Evolutionary conservation across 306 rosid genomes (phyloP).

Genomic region (Citrullus mucosospermus): DNA sequence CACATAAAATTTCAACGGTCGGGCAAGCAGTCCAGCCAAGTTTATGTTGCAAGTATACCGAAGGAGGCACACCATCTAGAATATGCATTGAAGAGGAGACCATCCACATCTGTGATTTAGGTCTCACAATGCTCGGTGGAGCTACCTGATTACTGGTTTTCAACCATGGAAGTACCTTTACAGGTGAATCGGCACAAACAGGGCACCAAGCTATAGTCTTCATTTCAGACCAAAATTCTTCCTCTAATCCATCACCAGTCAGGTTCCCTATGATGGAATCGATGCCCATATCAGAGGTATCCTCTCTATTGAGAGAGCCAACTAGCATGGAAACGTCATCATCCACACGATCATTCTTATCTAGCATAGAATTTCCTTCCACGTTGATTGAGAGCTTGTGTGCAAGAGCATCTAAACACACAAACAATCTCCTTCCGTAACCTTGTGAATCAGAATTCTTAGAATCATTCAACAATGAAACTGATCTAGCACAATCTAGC

Average conservation of each 20-base stretch:
- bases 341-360: slow-evolving; percentile 9
- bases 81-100: slow-evolving; percentile 82
- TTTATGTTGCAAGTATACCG: slow-evolving; percentile 38
- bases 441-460: slow-evolving; percentile 35
- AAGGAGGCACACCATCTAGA: slow-evolving; percentile 54
- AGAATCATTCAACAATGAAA: slow-evolving; percentile 51
- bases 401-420: slow-evolving; percentile 46
- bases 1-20: slow-evolving; percentile 33
- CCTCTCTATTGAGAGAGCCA: slow-evolving; percentile 20
- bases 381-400: slow-evolving; percentile 37
- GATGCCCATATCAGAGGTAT: slow-evolving; percentile 21
- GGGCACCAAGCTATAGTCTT: slow-evolving; percentile 85
- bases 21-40: slow-evolving; percentile 80
- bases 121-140: slow-evolving; percentile 60
- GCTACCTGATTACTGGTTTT: slow-evolving; percentile 43
- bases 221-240: slow-evolving; percentile 85
- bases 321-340: slow-evolving; percentile 20
- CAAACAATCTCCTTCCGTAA: slow-evolving; percentile 47
- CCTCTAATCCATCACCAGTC: slow-evolving; percentile 49
- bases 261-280: slow-evolving; percentile 29
- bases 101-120: slow-evolving; percentile 82
- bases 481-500: slow-evolving; percentile 87
- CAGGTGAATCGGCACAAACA: slow-evolving; percentile 53
- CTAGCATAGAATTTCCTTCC: slow-evolving; percentile 22
- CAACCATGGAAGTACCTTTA: slow-evolving; percentile 81